phyloP scores from a whole-genome alignment of 208 protist species.

The Crithidia brevicula region DNA sequence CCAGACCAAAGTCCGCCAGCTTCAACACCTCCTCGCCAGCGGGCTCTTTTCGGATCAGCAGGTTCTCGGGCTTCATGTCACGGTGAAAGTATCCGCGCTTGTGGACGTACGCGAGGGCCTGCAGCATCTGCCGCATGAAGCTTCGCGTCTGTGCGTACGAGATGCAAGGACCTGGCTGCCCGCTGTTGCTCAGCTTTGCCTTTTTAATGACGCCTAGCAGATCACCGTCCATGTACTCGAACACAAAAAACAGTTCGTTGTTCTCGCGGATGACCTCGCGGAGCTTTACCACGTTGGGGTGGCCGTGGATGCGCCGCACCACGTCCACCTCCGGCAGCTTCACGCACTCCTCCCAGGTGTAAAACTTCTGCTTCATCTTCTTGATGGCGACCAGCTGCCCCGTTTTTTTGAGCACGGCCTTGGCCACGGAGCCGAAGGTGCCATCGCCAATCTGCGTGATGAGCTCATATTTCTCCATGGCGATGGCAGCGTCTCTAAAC shows the following conservation, averaged over 20 bases:
- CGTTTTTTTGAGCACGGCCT: constrained; percentile 90
- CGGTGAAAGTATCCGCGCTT: constrained; percentile 96
- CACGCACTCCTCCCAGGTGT: constrained; percentile 97
- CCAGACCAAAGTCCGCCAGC: constrained; percentile 94
- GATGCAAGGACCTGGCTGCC: constrained; percentile 52
- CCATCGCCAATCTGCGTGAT: constrained; percentile 96
- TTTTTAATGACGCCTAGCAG: constrained; percentile 96
- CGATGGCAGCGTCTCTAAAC: background rate
- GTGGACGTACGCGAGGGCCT: constrained; percentile 96
- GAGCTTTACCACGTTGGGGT: constrained; percentile 98
- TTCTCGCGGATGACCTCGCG: constrained; percentile 97
- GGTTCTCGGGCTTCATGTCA: constrained; percentile 99
- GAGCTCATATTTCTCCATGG: constrained; percentile 95
- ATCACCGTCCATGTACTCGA: constrained; percentile 98
- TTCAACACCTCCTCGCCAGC: constrained; percentile 93
- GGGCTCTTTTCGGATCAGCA: constrained; percentile 82
- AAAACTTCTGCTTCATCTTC: constrained; percentile 98
- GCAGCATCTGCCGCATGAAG: constrained; percentile 93
- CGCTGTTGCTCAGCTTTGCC: constrained; percentile 64
- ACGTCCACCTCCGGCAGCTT: constrained; percentile 94
- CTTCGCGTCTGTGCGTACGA: constrained; percentile 89
- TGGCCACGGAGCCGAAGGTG: constrained; percentile 95
- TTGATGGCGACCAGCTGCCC: constrained; percentile 98
- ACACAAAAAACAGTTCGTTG: constrained; percentile 97
- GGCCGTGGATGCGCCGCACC: constrained; percentile 93